Evolutionary conservation across 805 yeast species (phyloP).

Genomic region (Candida coquimbonensis): DNA sequence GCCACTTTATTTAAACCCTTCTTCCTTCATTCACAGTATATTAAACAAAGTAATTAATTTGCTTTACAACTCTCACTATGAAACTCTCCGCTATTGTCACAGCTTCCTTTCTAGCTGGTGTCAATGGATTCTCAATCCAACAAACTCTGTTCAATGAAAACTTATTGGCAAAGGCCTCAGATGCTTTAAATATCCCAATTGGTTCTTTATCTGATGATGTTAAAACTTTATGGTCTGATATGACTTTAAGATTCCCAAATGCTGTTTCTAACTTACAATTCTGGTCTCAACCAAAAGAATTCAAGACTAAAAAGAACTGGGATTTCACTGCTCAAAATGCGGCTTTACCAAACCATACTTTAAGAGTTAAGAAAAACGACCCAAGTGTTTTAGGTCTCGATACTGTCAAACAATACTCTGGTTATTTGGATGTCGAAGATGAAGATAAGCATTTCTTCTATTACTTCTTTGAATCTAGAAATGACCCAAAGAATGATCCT

Average conservation of each 20-base stretch:
- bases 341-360: constrained; percentile 40
- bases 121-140: constrained; percentile 26
- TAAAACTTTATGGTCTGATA: constrained; percentile 53
- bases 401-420: constrained; percentile 72
- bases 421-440: constrained; percentile 75
- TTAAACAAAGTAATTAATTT: background rate
- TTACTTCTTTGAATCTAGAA: constrained; percentile 84
- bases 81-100: constrained; percentile 11
- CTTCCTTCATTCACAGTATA: background rate
- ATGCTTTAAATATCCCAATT: constrained; percentile 43
- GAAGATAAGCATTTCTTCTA: constrained; percentile 84
- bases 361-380: constrained; percentile 50
- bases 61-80: constrained; percentile 1
- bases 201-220: constrained; percentile 43
- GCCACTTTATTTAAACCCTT: background rate
- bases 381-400: constrained; percentile 75
- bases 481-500: constrained; percentile 83
- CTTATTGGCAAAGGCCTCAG: constrained; percentile 42
- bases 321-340: constrained; percentile 34
- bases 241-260: constrained; percentile 55
- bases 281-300: constrained; percentile 42
- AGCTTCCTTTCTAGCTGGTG: constrained; percentile 12
- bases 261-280: constrained; percentile 43
- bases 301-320: constrained; percentile 23
- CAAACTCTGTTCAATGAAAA: constrained; percentile 25